Evolutionary conservation across 345 rosid genomes (phyloP), one percentile per base, ranked within the genome.

Genomic region (Erysimum cheiranthoides): DNA sequence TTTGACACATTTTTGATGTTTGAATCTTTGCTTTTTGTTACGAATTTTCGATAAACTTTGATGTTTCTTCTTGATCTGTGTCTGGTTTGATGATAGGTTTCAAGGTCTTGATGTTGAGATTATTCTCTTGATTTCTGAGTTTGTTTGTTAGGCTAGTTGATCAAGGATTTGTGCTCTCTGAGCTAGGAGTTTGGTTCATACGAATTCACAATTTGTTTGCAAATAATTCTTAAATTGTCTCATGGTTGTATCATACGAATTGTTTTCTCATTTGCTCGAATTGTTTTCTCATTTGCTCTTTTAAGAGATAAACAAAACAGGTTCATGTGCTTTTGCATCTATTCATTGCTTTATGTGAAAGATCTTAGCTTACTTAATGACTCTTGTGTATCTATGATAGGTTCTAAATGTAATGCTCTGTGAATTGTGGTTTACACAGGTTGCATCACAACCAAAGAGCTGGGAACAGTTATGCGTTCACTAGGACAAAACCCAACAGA

Each of bases 401-500:
- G 5, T 17, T 39, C 40, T 18, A 32, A 40, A 32, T 74, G 25
- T 38, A 28, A 9, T 36, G 3, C 25, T 39, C 5, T 47, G 21
- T 74, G 1, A 17, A 43, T 10, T 36, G 17, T 68, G 61, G 16
- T 28, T n/a, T 49, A 4, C 52, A 38, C 49, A 77, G 80, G 77
- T 35, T 85, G 89, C 84, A 85, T 85, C 49, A 83, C 86, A 17
- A 78, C 84, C 32, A 82, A 83, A 47, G 89, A 85, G 85, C 73
- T 81, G 65, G 86, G 86, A 17, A 81, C 86, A 25, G 81, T 85
- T 16, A 83, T 85, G 89, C 81, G 86, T 30, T 83, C 89, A 6
- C 72, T 85, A 61, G 89, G 89, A 2, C 89, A 85, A 54, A 85
- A 83, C 66, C 86, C 84, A 31, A 83, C 82, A n/a, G 86, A 85